Evolutionary conservation across 306 rosid genomes (phyloP).

Genomic region (Clitoria ternatea): DNA sequence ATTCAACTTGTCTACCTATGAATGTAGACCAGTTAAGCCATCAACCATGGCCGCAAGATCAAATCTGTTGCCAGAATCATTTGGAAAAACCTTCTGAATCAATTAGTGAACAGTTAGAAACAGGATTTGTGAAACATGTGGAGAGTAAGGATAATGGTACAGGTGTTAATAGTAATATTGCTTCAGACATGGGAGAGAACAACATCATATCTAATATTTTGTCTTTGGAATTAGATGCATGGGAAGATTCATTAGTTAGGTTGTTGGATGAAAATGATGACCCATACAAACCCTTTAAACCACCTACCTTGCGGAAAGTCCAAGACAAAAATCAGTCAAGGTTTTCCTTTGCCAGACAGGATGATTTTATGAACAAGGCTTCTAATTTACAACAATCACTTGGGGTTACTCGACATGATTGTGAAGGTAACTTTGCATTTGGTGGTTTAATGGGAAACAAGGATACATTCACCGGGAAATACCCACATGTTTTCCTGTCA

Average conservation of each 20-base stretch:
- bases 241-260: constrained; percentile 44
- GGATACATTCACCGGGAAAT: constrained; percentile 20
- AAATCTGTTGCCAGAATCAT: constrained; percentile 27
- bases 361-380: constrained; percentile 20
- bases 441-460: constrained; percentile 24
- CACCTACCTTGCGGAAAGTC: constrained; percentile 25
- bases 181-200: constrained; percentile 45
- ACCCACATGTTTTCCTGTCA: constrained; percentile 12
- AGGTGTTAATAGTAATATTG: constrained; percentile 14
- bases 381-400: constrained; percentile 31
- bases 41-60: constrained; percentile 32
- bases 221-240: constrained; percentile 46
- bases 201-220: constrained; percentile 47
- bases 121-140: constrained; percentile 23
- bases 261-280: constrained; percentile 41
- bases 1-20: constrained; percentile 20
- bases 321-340: constrained; percentile 50
- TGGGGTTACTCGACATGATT: constrained; percentile 7
- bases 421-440: constrained; percentile 15
- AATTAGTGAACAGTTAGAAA: constrained; percentile 9
- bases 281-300: constrained; percentile 30
- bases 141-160: constrained; percentile 18
- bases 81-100: constrained; percentile 13
- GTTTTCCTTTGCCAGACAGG: constrained; percentile 51
- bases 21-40: constrained; percentile 25